These are phyloP conservation scores for Emmonsia crescens DNA, from an alignment of 2,329 filamentous ascomycete genomes.

Conservation along the genomic window DNA sequence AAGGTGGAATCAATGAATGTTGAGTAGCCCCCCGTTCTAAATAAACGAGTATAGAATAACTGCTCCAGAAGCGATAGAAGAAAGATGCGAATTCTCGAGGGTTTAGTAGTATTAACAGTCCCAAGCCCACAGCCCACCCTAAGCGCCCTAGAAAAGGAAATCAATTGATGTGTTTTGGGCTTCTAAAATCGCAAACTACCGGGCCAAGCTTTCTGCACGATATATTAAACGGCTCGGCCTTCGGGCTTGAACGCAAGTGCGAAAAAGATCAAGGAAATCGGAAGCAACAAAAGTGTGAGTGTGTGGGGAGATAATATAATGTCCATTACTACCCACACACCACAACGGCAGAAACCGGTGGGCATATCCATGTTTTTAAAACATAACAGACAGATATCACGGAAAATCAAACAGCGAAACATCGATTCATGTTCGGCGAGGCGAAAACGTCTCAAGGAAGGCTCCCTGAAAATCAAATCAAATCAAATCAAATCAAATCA, in stretches of 20 bases:
- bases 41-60: not conserved
- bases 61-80: not conserved
- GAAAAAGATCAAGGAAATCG: not conserved
- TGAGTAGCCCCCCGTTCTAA: not conserved
- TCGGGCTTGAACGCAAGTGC: not conserved
- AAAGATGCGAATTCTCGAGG: not conserved
- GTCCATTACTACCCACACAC: not conserved
- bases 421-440: not conserved
- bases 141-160: not conserved
- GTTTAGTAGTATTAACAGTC: not conserved
- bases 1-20: not conserved
- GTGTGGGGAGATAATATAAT: not conserved
- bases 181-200: not conserved
- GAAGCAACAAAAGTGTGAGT: not conserved
- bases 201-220: not conserved
- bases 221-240: not conserved
- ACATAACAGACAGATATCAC: not conserved
- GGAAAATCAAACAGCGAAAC: not conserved
- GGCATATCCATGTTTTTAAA: not conserved
- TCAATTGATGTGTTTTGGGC: not conserved
- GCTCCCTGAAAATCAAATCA: no score
- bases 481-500: not conserved
- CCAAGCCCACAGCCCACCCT: not conserved
- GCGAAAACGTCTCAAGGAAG: not conserved
- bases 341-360: not conserved